These are phyloP conservation scores for Penicillium sclerotigenum DNA, from an alignment of 2,329 filamentous ascomycete species.

Conservation along the genomic window DNA sequence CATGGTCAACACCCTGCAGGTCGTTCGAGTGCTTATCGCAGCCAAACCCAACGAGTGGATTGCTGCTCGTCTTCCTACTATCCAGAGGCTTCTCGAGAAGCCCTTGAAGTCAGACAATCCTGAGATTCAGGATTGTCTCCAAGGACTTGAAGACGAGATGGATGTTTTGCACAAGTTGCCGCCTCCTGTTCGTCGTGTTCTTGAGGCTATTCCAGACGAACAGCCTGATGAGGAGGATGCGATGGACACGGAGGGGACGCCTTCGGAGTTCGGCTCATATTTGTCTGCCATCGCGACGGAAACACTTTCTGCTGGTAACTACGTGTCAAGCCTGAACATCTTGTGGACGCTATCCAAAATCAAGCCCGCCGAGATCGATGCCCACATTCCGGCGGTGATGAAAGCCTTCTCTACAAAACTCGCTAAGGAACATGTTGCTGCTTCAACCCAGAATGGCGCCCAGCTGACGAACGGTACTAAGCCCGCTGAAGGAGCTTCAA, in stretches of 20 bases:
- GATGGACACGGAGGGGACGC: slow-evolving; percentile 69
- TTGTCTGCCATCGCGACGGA: slow-evolving; percentile 85
- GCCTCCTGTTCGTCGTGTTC: slow-evolving; percentile 73
- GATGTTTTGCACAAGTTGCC: slow-evolving; percentile 69
- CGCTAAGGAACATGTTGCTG: slow-evolving; percentile 83
- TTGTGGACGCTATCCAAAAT: slow-evolving; percentile 86
- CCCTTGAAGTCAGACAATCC: slow-evolving; percentile 81
- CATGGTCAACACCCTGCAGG: slow-evolving; percentile 90
- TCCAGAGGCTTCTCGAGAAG: slow-evolving; percentile 90
- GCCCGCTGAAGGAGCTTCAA: slow-evolving; percentile 45
- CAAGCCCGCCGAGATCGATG: slow-evolving; percentile 81
- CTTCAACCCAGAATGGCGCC: slow-evolving; percentile 55
- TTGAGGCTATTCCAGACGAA: slow-evolving; percentile 85
- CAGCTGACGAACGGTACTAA: slow-evolving; percentile 39
- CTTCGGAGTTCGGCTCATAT: slow-evolving; percentile 82
- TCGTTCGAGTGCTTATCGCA: slow-evolving; percentile 84
- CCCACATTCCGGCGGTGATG: slow-evolving; percentile 84
- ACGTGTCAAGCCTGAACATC: slow-evolving; percentile 86
- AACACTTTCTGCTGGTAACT: slow-evolving; percentile 74
- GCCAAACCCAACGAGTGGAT: slow-evolving; percentile 91
- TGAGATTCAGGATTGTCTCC: slow-evolving; percentile 89
- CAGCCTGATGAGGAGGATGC: slow-evolving; percentile 77
- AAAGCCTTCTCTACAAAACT: slow-evolving; percentile 90
- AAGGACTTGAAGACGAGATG: slow-evolving; percentile 66
- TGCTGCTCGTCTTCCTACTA: slow-evolving; percentile 66